These are phyloP conservation scores for Trypanosoma lewisi DNA, from an alignment of 208 protist genomes.

Conservation along the genomic window DNA sequence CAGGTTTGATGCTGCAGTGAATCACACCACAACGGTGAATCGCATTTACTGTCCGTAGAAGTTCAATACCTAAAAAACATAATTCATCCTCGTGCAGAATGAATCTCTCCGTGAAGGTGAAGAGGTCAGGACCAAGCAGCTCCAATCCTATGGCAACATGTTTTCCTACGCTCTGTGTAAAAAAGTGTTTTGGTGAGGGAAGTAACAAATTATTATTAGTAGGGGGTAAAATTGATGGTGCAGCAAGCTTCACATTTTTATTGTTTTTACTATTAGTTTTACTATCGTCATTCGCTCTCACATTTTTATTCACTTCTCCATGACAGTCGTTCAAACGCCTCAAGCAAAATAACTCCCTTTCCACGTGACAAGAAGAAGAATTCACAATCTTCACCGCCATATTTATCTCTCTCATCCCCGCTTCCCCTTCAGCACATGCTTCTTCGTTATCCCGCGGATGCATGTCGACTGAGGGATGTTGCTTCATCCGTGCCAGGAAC, in stretches of 20 bases:
- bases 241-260: not conserved
- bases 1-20: constrained; percentile 33
- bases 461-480: not conserved
- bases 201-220: not conserved
- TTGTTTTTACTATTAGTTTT: not conserved
- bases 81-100: constrained; percentile 26
- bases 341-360: constrained; percentile 25
- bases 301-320: not conserved
- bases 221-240: not conserved
- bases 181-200: constrained; percentile 28
- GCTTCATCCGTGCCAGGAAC: constrained; percentile 23
- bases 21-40: constrained; percentile 23
- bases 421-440: not conserved
- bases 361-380: constrained; percentile 20
- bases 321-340: constrained; percentile 18
- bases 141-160: constrained; percentile 32
- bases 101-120: constrained; percentile 26
- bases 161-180: constrained; percentile 20
- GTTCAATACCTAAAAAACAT: constrained; percentile 28
- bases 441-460: not conserved
- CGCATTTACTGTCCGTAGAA: constrained; percentile 22
- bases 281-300: not conserved
- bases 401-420: not conserved
- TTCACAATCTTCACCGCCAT: constrained; percentile 27
- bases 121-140: constrained; percentile 29